Conservation (phyloP, 257 asterid genomes). For the Solanum clarkiae region DNA sequence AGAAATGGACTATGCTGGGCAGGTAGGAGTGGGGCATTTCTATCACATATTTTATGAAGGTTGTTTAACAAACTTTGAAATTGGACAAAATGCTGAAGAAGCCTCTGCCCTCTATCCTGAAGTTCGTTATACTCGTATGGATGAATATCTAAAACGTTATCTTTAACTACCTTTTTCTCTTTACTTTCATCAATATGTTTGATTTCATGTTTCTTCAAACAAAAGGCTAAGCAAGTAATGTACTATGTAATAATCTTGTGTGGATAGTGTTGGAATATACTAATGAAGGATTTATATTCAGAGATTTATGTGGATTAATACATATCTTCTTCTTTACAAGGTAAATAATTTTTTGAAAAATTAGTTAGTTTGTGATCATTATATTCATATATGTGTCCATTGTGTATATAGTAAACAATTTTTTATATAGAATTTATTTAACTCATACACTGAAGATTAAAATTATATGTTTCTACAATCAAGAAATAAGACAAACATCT, state of each 20-base stretch:
- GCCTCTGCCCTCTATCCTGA: conserved; percentile 73
- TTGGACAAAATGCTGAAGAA: conserved; percentile 54
- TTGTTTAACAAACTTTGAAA: conserved; percentile 63
- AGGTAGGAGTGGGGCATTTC: conserved; percentile 74
- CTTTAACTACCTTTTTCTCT: not conserved
- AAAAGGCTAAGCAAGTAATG: not conserved
- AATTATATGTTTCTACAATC: no score
- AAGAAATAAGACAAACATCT: no score
- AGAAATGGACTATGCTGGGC: conserved; percentile 36
- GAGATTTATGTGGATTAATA: no score
- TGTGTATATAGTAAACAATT: no score
- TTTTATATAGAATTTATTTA: no score
- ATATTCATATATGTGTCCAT: no score
- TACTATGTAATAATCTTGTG: not conserved
- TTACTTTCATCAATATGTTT: not conserved
- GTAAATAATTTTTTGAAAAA: no score
- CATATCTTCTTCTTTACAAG: no score
- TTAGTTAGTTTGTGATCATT: no score
- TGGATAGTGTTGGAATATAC: not conserved
- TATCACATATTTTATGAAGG: conserved; percentile 75
- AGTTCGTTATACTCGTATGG: conserved; percentile 46
- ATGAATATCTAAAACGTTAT: conserved; percentile 42
- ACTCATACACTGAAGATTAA: no score
- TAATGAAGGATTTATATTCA: no score
- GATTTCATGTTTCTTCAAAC: not conserved